A percentile compares a stretch with the other conserved stretches of the same genome.
Conservation (phyloP, 805 yeast genomes). For the Ogataea trehalophila region DNA sequence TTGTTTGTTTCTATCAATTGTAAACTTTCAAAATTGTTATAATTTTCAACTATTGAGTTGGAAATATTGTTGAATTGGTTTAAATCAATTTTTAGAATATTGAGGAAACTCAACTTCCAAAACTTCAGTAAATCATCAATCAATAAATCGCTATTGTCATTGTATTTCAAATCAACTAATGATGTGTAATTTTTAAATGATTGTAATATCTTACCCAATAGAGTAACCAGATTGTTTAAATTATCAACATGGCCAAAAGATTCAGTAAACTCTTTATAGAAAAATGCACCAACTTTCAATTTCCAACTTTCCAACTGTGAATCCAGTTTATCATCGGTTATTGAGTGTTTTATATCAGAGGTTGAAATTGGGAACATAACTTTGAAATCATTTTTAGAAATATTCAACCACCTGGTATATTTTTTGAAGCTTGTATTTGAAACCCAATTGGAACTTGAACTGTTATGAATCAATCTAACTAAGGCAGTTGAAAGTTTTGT, state of each 20-base stretch:
- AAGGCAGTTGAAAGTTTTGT: constrained; percentile 20
- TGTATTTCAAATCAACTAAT: constrained; percentile 16
- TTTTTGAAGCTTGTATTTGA: constrained; percentile 20
- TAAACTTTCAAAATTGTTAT: constrained; percentile 7
- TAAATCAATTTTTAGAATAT: constrained; percentile 11
- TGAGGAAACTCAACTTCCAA: constrained; percentile 19
- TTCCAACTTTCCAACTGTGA: constrained; percentile 18
- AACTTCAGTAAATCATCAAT: constrained; percentile 11
- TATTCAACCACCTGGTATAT: constrained; percentile 27
- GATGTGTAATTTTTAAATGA: constrained; percentile 30
- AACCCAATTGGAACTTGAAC: constrained; percentile 25
- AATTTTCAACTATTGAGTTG: constrained; percentile 13
- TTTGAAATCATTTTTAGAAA: constrained; percentile 9
- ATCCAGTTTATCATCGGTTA: constrained; percentile 7
- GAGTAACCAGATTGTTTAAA: constrained; percentile 15
- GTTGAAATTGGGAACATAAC: constrained; percentile 18
- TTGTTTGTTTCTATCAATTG: constrained; percentile 7
- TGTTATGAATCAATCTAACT: constrained; percentile 18
- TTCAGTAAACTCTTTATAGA: constrained; percentile 5
- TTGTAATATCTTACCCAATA: constrained; percentile 17
- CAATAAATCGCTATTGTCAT: constrained; percentile 5
- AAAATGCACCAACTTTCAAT: constrained; percentile 12
- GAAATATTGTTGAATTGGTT: constrained; percentile 17
- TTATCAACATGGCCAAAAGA: constrained; percentile 6
- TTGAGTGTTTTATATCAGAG: constrained; percentile 9